Evolutionary conservation across 1,284 basidiomycete species (phyloP), one percentile per base, ranked within the genome.

Genomic region (Microbotryum silenes-acaulis): DNA sequence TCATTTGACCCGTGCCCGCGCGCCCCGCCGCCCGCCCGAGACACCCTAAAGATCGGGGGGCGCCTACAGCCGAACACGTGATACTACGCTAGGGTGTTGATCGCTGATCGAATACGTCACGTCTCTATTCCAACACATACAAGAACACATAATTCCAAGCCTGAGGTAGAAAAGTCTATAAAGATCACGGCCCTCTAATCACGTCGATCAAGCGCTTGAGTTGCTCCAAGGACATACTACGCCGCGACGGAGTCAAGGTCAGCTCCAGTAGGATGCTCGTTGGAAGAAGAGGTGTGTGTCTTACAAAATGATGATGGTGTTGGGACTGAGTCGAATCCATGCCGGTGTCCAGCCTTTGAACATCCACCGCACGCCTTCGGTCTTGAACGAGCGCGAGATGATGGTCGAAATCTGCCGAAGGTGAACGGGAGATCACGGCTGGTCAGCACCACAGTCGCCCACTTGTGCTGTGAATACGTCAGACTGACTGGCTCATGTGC

Each of bases 291-390:
- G 2, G 29, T 16, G 3, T 2, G 10, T 21, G 31, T 60, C 64
- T 31, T 57, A 68, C 67, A 69, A 69, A 53, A 69, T 56, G 48
- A 69, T 62, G 59, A 69, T 68, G 10, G 70, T 72, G 48, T 72
- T 71, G 20, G 71, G 71, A 29, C 63, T 63, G 6, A 73, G 48
- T 6, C 72, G 60, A 42, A 73, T 71, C 68, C 70, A 74, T 6
- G 73, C 73, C 7, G 73, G 73, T 6, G 67, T 69, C 70, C 71
- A 74, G 21, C 91, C 87, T 74, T 89, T 90, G 80, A 94, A 92
- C 84, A 93, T 88, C 81, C 91, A 93, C 81, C 86, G 84, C 5
- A 87, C 74, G 7, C 91, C 91, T 74, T 94, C 91, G 65, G 79
- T 85, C 64, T 81, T 80, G 67, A 93, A 80, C 53, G 88, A 88